Evolutionary conservation across 306 rosid genomes (phyloP), one percentile per base, ranked within the genome.

Genomic region (Senna tora): DNA sequence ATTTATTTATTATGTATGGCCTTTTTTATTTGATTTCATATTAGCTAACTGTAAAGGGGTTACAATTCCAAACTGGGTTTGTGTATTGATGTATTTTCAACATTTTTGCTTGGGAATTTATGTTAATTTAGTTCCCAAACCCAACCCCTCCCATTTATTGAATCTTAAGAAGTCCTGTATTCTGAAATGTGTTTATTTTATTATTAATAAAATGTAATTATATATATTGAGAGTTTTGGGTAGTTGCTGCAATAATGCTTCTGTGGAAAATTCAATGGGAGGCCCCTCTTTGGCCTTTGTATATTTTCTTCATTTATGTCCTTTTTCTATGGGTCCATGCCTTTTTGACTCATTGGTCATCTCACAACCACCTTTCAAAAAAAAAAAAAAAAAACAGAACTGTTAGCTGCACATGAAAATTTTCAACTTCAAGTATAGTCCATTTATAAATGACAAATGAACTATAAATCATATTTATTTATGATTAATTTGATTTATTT

Each of bases 1-100:
- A 50, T 60, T 15, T 25, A 11, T 38, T 32, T 56, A 11, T 32
- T 56, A 11, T 38, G 19, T 56, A 16, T 34, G 19, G n/a, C 38
- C 9, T 17, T 56, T 56, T 6, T 11, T 5, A 20, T 19, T 13
- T 20, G 8, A 6, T 34, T 34, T 21, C 13, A 13, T 17, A 42
- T 45, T 22, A 32, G 43, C 19, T 22, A 66, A 75, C 47, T 67
- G 47, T 68, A 51, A 68, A 68, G 15, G 56, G 34, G 36, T 59
- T 56, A 5, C 45, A 36, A 16, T 19, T 17, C 16, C 47, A 36
- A 43, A 16, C 46, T 4, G 11, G 22, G 38, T 45, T 55, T 42
- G 25, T 74, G 41, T 11, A 28, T 36, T 36, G 56, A 16, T 32
- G 42, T 75, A 22, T 52, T 21, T 8, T 15, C 50, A 8, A 25